Conservation (phyloP, 1,139 yeast genomes). For the Geotrichum europaeum region DNA sequence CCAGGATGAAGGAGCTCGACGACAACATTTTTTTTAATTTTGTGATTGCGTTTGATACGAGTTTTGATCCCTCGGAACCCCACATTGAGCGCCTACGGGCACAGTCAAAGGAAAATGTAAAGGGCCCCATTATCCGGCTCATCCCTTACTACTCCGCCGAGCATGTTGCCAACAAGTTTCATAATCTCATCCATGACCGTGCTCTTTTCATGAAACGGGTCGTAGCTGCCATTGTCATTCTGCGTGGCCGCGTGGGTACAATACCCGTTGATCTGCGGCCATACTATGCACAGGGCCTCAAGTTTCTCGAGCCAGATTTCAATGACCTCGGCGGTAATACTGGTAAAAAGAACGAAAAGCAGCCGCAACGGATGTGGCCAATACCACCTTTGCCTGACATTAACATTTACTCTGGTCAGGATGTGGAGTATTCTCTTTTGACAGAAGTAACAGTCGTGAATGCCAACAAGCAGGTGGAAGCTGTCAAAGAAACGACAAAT, state of each 20-base stretch:
- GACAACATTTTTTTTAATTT: slow-evolving; percentile 43
- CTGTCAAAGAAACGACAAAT: slow-evolving; percentile 25
- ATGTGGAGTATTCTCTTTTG: slow-evolving; percentile 71
- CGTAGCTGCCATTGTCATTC: slow-evolving; percentile 76
- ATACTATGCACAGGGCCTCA: slow-evolving; percentile 63
- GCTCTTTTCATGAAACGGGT: slow-evolving; percentile 48
- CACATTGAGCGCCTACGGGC: slow-evolving; percentile 35
- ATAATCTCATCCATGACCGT: slow-evolving; percentile 15
- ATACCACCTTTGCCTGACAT: slow-evolving; percentile 67
- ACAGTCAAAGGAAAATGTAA: slow-evolving; percentile 25
- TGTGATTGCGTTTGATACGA: slow-evolving; percentile 67
- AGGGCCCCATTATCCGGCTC: slow-evolving; percentile 58
- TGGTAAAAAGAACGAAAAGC: slow-evolving; percentile 4
- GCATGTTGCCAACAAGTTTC: slow-evolving; percentile 40
- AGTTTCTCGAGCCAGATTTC: slow-evolving; percentile 59
- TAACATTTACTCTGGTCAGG: slow-evolving; percentile 56
- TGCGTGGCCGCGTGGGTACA: slow-evolving; percentile 75
- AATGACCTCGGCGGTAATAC: slow-evolving; percentile 24
- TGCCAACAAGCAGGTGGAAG: not conserved
- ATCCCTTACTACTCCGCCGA: slow-evolving; percentile 79
- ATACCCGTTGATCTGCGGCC: slow-evolving; percentile 78
- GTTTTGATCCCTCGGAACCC: slow-evolving; percentile 44
- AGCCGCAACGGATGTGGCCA: slow-evolving; percentile 52
- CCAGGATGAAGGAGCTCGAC: slow-evolving; percentile 8
- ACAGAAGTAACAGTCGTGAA: slow-evolving; percentile 55